Evolutionary conservation across 345 rosid genomes (phyloP).

Genomic region (Geranium rotundifolium): DNA sequence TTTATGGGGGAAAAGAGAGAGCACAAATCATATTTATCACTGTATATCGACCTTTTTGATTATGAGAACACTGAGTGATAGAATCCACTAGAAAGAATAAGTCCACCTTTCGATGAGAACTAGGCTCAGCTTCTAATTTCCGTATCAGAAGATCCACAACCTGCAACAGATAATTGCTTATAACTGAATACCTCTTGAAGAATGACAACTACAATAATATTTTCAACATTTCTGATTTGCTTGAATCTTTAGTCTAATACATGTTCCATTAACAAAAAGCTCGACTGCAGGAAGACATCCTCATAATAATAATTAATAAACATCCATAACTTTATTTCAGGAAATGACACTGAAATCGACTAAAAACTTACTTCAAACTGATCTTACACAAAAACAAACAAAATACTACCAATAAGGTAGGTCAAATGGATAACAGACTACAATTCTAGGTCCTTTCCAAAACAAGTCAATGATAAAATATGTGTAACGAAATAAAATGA

Average conservation of each 20-base stretch:
- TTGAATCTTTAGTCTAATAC: not conserved
- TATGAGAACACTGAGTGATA: slow-evolving; percentile 84
- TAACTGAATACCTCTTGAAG: not conserved
- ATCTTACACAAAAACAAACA: not conserved
- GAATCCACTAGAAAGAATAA: slow-evolving; percentile 93
- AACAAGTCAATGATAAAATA: not conserved
- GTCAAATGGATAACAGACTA: not conserved
- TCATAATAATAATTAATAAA: not conserved
- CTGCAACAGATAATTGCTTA: slow-evolving; percentile 26
- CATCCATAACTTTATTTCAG: not conserved
- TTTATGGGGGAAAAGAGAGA: not conserved
- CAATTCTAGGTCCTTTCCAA: not conserved
- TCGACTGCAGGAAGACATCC: not conserved
- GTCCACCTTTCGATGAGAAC: slow-evolving; percentile 75
- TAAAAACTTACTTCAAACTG: not conserved
- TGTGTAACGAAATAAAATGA: not conserved
- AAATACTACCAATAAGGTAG: not conserved
- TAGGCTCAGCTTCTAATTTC: slow-evolving; percentile 80
- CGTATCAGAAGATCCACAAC: slow-evolving; percentile 85
- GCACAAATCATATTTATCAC: not conserved
- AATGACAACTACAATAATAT: not conserved
- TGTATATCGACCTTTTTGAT: slow-evolving; percentile 53
- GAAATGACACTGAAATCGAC: not conserved
- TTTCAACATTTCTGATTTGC: not conserved
- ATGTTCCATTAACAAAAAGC: not conserved